phyloP scores from a whole-genome alignment of 1,284 basidiomycete species.

The Pterulicium gracile region DNA sequence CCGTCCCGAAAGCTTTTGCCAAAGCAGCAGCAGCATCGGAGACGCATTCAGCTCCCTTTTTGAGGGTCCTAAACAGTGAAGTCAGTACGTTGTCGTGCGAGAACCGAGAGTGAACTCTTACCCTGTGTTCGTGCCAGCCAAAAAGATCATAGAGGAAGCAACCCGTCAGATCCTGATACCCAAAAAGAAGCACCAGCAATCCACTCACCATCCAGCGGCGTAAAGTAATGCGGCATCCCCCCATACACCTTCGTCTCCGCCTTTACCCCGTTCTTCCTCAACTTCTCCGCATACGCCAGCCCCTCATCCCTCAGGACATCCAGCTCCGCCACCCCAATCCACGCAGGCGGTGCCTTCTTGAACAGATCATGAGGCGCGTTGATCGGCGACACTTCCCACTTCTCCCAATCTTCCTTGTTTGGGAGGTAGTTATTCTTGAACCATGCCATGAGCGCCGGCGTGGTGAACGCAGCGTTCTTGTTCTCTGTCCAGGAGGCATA shows the following conservation, averaged over 20 bases:
- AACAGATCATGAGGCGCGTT: conserved; percentile 51
- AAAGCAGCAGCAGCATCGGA: conserved; percentile 41
- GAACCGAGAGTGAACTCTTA: background rate
- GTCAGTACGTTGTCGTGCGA: background rate
- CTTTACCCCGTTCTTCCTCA: conserved; percentile 41
- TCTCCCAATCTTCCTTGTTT: conserved; percentile 41
- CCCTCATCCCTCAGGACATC: conserved; percentile 65
- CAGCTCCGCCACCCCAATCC: conserved; percentile 53
- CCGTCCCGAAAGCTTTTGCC: conserved; percentile 27
- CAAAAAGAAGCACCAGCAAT: background rate
- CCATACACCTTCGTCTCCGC: conserved; percentile 47
- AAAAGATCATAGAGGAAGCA: background rate
- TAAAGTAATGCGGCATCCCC: conserved; percentile 56
- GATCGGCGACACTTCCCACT: conserved; percentile 61
- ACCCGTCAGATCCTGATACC: too few species aligned
- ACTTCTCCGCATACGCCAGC: conserved; percentile 49
- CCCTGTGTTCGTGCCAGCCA: background rate
- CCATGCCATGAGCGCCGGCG: conserved; percentile 58
- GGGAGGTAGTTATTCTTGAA: conserved; percentile 61
- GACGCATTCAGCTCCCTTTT: conserved; percentile 36
- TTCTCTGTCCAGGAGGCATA: conserved; percentile 50
- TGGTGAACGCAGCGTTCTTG: conserved; percentile 45
- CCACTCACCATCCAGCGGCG: conserved; percentile 46
- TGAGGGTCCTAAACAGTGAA: background rate
- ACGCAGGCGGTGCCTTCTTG: conserved; percentile 40